Evolutionary conservation across 306 rosid species (phyloP).

Genomic region (Prunus davidiana): DNA sequence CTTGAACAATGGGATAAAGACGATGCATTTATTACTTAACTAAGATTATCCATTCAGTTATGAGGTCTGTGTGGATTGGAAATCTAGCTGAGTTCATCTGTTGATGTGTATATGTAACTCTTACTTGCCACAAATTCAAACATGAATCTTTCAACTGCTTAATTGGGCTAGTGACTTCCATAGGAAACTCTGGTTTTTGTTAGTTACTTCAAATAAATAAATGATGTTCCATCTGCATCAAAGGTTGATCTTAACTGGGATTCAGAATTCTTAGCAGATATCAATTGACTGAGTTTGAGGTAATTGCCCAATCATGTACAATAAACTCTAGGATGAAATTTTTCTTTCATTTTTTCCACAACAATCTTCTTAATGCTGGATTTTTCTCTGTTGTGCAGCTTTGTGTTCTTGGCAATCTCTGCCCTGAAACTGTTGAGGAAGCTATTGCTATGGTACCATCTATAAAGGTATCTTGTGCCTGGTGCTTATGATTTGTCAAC

Average conservation of each 20-base stretch:
- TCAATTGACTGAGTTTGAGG: conserved; percentile 93
- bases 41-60: not conserved
- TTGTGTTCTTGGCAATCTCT: conserved; percentile 97
- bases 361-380: conserved; percentile 2
- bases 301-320: conserved; percentile 22
- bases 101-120: not conserved
- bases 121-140: not conserved
- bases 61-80: not conserved
- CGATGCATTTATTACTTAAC: not conserved
- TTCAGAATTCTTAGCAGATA: conserved; percentile 85
- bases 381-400: conserved; percentile 49
- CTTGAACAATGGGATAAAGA: too few relatives aligned
- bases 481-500: not conserved
- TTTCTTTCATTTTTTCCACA: not conserved
- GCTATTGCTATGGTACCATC: conserved; percentile 98
- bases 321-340: not conserved
- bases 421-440: conserved; percentile 99
- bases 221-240: conserved; percentile 6
- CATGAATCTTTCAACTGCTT: not conserved
- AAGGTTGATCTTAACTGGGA: conserved; percentile 50
- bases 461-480: conserved; percentile 54
- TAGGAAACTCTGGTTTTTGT: conserved; percentile 9
- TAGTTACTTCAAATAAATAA: not conserved
- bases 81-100: not conserved
- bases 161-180: not conserved